phyloP scores from a whole-genome alignment of 2,329 filamentous ascomycete species.

The Shiraia sp. region DNA sequence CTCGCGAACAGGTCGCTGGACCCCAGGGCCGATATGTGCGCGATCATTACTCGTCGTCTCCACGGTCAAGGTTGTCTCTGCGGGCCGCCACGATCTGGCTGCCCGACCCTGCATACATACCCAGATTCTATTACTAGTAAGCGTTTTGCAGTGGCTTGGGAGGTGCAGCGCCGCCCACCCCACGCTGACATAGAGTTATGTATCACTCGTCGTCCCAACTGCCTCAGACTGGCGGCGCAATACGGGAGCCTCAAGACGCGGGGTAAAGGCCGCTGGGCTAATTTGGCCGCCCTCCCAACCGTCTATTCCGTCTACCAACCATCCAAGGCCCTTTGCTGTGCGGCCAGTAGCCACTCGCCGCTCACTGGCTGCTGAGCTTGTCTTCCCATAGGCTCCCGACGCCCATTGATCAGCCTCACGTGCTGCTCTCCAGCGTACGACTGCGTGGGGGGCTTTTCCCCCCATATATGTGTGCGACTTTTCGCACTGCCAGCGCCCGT shows the following conservation, averaged over 20 bases:
- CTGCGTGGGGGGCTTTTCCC: slow-evolving; percentile 1
- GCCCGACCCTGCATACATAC: not conserved
- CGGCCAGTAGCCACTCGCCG: slow-evolving; percentile 15
- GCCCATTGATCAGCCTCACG: slow-evolving; percentile 1
- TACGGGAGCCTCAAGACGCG: not conserved
- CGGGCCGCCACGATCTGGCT: too few species aligned
- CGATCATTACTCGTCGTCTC: too few species aligned
- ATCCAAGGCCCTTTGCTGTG: slow-evolving; percentile 2
- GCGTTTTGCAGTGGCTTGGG: too few species aligned
- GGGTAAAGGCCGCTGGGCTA: not conserved
- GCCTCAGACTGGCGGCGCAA: not conserved
- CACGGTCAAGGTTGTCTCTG: too few species aligned
- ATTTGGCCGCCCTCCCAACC: not conserved
- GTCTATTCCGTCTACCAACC: too few species aligned
- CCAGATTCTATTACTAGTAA: too few species aligned
- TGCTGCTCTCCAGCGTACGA: not conserved
- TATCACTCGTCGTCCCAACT: not conserved
- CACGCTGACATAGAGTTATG: not conserved
- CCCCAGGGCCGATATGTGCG: too few species aligned
- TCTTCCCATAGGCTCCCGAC: slow-evolving; percentile 14
- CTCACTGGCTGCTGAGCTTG: slow-evolving; percentile 14
- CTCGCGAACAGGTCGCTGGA: too few species aligned
- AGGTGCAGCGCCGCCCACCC: not conserved
- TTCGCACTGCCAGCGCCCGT: not conserved
- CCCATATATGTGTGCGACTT: not conserved